Conservation (phyloP, 2,329 filamentous ascomycete species). For the Fusarium oxysporum region DNA sequence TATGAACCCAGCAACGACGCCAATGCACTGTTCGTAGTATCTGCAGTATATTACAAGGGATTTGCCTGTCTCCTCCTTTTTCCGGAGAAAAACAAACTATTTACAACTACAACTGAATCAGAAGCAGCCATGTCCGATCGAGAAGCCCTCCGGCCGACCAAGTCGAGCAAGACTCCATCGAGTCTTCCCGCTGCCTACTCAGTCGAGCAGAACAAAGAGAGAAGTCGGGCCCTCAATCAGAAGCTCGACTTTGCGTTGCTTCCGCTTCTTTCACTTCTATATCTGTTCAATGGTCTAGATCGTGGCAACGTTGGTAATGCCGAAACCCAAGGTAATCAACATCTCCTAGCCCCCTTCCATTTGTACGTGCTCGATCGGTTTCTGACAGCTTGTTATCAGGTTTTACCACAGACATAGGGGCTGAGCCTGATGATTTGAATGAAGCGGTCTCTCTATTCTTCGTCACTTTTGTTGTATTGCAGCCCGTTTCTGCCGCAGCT, state of each 20-base stretch:
- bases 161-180: constrained; percentile 14
- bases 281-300: constrained; percentile 56
- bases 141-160: background rate
- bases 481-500: constrained; percentile 42
- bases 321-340: constrained; percentile 50
- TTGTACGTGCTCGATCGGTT: background rate
- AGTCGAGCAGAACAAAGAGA: constrained; percentile 8
- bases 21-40: background rate
- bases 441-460: constrained; percentile 46
- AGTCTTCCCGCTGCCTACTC: constrained; percentile 6
- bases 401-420: constrained; percentile 44
- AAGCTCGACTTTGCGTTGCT: constrained; percentile 53
- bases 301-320: constrained; percentile 57
- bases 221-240: constrained; percentile 46
- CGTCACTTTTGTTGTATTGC: constrained; percentile 45
- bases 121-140: constrained; percentile 18
- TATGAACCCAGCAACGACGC: constrained; percentile 12
- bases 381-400: constrained; percentile 19
- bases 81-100: background rate
- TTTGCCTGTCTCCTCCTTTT: background rate
- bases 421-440: constrained; percentile 44
- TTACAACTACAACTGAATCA: background rate
- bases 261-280: constrained; percentile 54
- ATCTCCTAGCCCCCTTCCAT: background rate
- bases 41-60: background rate